Percentiles rank a stretch among this genome's conserved stretches.
These are phyloP conservation scores for Corinectria fuckeliana DNA, from an alignment of 2,329 filamentous ascomycete genomes.

Conservation along the genomic window DNA sequence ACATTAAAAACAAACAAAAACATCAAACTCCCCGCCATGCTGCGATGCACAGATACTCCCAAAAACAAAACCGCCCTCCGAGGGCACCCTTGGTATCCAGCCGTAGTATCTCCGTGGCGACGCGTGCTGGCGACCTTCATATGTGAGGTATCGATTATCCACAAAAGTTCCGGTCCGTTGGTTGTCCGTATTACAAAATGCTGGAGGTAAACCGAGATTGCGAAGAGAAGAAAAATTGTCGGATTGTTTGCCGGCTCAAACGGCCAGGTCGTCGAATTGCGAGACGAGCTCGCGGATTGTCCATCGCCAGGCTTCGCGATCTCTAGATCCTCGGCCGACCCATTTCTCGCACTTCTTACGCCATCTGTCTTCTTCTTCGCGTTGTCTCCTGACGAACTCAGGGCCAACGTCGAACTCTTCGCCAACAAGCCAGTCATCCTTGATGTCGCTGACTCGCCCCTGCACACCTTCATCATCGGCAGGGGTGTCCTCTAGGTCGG, in stretches of 20 bases:
- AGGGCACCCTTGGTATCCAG: constrained; percentile 28
- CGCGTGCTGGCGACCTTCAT: constrained; percentile 24
- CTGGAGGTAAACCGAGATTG: constrained; percentile 27
- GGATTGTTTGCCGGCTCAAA: constrained; percentile 35
- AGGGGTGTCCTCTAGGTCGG: constrained; percentile 79
- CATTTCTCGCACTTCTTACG: constrained; percentile 85
- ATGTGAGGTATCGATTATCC: constrained; percentile 29
- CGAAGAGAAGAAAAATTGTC: constrained; percentile 26
- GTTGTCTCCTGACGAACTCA: constrained; percentile 87
- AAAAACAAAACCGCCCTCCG: constrained; percentile 19
- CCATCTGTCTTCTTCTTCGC: constrained; percentile 93
- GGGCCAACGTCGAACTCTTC: constrained; percentile 98
- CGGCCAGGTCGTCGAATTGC: constrained; percentile 48
- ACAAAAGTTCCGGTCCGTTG: constrained; percentile 26
- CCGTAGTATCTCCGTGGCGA: constrained; percentile 25
- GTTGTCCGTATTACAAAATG: constrained; percentile 34
- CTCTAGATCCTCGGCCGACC: constrained; percentile 67
- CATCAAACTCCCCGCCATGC: neutral
- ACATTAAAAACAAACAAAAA: constrained; percentile 24
- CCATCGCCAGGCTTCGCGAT: constrained; percentile 77
- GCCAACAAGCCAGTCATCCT: constrained; percentile 84
- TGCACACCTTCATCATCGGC: constrained; percentile 56
- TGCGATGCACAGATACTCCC: neutral
- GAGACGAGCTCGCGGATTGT: constrained; percentile 68
- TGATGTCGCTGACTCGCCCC: constrained; percentile 64